Percentiles rank a stretch among this genome's conserved stretches.
Conservation (phyloP, 2,329 filamentous ascomycete species). For the Podosphaera leucotricha region DNA sequence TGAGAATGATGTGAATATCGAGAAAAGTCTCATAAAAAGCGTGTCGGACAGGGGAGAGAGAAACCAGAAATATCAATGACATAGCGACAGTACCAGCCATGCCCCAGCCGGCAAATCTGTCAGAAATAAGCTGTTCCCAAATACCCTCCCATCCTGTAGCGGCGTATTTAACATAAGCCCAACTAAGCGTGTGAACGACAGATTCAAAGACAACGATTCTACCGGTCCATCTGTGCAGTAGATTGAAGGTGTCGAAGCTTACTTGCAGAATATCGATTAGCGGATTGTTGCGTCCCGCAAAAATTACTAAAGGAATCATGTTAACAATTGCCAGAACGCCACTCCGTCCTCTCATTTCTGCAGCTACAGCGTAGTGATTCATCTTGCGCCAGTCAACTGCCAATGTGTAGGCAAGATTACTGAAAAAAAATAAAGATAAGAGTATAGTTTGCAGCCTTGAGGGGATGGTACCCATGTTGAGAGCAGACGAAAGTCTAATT, state of each 20-base stretch:
- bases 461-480: conserved; percentile 38
- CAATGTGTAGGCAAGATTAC: conserved; percentile 40
- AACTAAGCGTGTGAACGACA: conserved; percentile 47
- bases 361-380: conserved; percentile 37
- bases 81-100: conserved; percentile 37
- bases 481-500: conserved; percentile 33
- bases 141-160: conserved; percentile 40
- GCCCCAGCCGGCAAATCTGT: conserved; percentile 41
- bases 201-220: conserved; percentile 47
- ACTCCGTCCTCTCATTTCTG: conserved; percentile 30
- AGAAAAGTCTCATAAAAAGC: conserved; percentile 97
- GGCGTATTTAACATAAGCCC: conserved; percentile 47
- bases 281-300: conserved; percentile 55
- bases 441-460: conserved; percentile 38
- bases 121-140: conserved; percentile 26
- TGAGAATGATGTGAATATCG: conserved; percentile 59
- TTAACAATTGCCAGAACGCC: conserved; percentile 47
- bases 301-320: conserved; percentile 49
- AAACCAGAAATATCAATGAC: conserved; percentile 40
- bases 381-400: conserved; percentile 32
- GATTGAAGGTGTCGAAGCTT: conserved; percentile 59
- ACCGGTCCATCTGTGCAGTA: conserved; percentile 57
- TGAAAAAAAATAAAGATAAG: conserved; percentile 30
- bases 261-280: conserved; percentile 45
- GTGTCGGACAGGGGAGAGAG: conserved; percentile 62